These are phyloP conservation scores for Chrysoporthe austroafricana DNA, from an alignment of 2,329 filamentous ascomycete genomes.

Conservation along the genomic window DNA sequence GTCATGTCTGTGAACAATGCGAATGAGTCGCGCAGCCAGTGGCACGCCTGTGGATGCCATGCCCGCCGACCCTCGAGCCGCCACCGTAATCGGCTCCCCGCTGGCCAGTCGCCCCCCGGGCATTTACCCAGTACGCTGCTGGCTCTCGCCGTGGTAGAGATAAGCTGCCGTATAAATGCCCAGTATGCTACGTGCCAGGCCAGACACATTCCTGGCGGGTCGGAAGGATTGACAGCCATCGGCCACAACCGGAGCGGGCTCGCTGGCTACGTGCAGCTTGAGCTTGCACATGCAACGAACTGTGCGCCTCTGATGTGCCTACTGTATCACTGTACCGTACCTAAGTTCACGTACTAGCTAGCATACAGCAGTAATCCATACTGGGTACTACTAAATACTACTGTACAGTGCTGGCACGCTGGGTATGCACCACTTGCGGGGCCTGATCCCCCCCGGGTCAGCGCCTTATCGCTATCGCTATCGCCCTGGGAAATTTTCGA, in stretches of 20 bases:
- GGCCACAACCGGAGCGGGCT: constrained; percentile 15
- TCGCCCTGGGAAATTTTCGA: constrained; percentile 8
- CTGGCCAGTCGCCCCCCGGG: no score
- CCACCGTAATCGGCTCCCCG: constrained; percentile 11
- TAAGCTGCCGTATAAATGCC: not conserved
- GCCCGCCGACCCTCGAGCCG: not conserved
- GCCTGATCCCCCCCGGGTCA: not conserved
- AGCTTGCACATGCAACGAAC: not conserved
- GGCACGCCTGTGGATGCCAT: not conserved
- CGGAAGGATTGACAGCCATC: constrained; percentile 6
- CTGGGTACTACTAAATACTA: not conserved
- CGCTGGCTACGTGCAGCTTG: not conserved
- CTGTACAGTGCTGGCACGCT: no score
- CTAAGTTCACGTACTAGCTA: no score
- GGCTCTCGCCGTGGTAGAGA: no score
- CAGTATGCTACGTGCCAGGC: no score
- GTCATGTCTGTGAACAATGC: constrained; percentile 11
- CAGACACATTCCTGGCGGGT: not conserved
- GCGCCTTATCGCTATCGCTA: constrained; percentile 4
- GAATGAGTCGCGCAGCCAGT: constrained; percentile 12
- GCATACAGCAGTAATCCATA: not conserved
- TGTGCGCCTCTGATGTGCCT: no score
- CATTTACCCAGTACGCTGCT: no score
- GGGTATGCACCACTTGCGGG: no score
- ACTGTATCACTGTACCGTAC: not conserved